phyloP scores from a whole-genome alignment of 805 yeast species.

The Torulaspora quercuum region DNA sequence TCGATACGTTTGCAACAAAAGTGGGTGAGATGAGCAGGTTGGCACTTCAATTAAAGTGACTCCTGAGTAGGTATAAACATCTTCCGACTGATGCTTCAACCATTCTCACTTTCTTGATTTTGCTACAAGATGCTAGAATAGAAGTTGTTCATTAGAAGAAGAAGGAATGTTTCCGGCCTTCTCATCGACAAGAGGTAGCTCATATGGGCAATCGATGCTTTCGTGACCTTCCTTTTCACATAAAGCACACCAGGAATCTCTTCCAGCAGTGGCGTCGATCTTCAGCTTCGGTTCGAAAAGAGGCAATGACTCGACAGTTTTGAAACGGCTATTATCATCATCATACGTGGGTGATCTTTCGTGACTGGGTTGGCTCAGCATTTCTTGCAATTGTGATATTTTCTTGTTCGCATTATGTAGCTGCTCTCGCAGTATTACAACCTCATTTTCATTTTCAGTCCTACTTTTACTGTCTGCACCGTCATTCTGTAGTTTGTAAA shows the following conservation, averaged over 20 bases:
- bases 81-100: too few relatives aligned
- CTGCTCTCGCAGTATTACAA: constrained; percentile 32
- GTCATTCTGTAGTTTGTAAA: constrained; percentile 21
- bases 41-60: too few relatives aligned
- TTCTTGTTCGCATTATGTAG: constrained; percentile 29
- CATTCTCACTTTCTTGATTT: too few relatives aligned
- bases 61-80: too few relatives aligned
- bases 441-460: constrained; percentile 12
- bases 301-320: constrained; percentile 28
- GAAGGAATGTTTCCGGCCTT: constrained; percentile 9
- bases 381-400: constrained; percentile 22
- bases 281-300: constrained; percentile 27
- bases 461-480: constrained; percentile 29
- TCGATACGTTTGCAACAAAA: constrained; percentile 3
- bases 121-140: constrained; percentile 4
- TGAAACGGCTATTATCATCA: constrained; percentile 6
- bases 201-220: constrained; percentile 84
- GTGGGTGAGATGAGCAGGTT: constrained; percentile 1
- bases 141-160: constrained; percentile 9
- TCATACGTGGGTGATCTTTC: constrained; percentile 9
- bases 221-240: constrained; percentile 91
- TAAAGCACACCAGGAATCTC: constrained; percentile 83
- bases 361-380: constrained; percentile 8
- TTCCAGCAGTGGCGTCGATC: constrained; percentile 63
- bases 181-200: constrained; percentile 25